These are phyloP conservation scores for Isabelozyma gotoi DNA, from an alignment of 805 yeast species.

Conservation along the genomic window DNA sequence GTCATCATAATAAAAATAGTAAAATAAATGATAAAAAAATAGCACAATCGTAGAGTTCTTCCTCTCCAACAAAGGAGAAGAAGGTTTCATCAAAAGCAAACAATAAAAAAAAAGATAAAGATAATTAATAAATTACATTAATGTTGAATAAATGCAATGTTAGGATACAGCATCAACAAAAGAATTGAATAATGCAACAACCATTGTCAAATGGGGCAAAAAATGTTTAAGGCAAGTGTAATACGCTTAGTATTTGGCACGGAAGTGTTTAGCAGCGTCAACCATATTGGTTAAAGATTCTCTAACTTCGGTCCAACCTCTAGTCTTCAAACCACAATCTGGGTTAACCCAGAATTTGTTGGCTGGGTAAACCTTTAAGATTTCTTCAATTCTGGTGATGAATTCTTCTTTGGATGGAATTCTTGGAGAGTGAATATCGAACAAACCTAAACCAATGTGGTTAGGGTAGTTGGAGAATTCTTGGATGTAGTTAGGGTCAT, in stretches of 20 bases:
- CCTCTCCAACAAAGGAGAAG: constrained; percentile 3
- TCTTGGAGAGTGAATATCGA: constrained; percentile 99
- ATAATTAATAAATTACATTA: constrained; percentile 35
- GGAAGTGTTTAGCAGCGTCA: constrained; percentile 95
- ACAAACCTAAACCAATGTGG: constrained; percentile 99
- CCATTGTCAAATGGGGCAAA: constrained; percentile 1
- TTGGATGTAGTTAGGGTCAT: constrained; percentile 95
- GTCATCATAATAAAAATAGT: not conserved
- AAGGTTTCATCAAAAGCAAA: constrained; percentile 2
- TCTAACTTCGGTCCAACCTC: constrained; percentile 98
- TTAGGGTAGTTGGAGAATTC: constrained; percentile 98
- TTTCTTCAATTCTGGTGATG: constrained; percentile 87
- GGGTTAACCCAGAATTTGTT: constrained; percentile 99
- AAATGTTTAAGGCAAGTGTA: not conserved
- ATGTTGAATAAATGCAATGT: constrained; percentile 51
- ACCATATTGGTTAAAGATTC: constrained; percentile 98
- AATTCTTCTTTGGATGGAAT: constrained; percentile 97
- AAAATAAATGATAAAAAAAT: constrained; percentile 12
- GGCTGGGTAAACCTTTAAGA: constrained; percentile 96
- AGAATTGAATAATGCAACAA: constrained; percentile 41
- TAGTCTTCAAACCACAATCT: constrained; percentile 99
- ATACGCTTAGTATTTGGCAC: constrained; percentile 36
- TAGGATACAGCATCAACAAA: constrained; percentile 38
- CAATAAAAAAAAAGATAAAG: constrained; percentile 4
- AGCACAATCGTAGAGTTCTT: constrained; percentile 6